A percentile compares a stretch with the other conserved stretches of the same genome.
These are phyloP conservation scores for Pezicula carpinea DNA, from an alignment of 2,329 filamentous ascomycete genomes.

Conservation along the genomic window DNA sequence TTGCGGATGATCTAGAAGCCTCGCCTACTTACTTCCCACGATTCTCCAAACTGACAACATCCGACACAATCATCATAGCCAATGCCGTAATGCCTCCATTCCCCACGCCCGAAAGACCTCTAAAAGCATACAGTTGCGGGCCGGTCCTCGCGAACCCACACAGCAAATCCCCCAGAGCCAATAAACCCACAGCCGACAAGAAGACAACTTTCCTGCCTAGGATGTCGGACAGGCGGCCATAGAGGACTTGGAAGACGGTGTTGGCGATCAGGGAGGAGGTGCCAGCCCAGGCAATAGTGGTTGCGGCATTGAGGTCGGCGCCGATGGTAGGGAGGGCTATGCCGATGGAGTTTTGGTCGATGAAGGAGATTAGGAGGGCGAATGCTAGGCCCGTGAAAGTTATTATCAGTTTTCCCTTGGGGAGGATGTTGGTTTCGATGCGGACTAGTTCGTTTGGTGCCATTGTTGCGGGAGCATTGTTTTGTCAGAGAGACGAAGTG, in stretches of 20 bases:
- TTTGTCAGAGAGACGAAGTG: too few relatives aligned
- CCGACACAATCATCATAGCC: slow-evolving; percentile 57
- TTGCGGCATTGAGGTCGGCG: slow-evolving; percentile 36
- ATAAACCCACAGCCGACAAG: slow-evolving; percentile 44
- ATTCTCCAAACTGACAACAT: slow-evolving; percentile 54
- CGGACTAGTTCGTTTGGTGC: slow-evolving; percentile 21
- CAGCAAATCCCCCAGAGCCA: slow-evolving; percentile 52
- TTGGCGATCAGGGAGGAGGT: slow-evolving; percentile 50
- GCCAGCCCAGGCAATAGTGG: slow-evolving; percentile 52
- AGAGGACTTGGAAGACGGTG: slow-evolving; percentile 61
- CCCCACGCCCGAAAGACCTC: slow-evolving; percentile 56
- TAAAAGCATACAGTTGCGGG: slow-evolving; percentile 56
- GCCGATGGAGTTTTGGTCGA: slow-evolving; percentile 31
- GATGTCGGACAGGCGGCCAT: slow-evolving; percentile 57
- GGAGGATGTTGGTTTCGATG: slow-evolving; percentile 53
- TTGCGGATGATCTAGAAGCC: not conserved
- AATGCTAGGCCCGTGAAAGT: slow-evolving; percentile 49
- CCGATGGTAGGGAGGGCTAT: slow-evolving; percentile 47
- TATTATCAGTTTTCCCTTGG: slow-evolving; percentile 41
- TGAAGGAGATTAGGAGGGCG: slow-evolving; percentile 48
- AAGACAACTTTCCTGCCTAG: slow-evolving; percentile 56
- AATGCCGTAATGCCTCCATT: slow-evolving; percentile 56
- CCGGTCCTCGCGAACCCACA: slow-evolving; percentile 53
- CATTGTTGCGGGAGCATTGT: slow-evolving; percentile 6
- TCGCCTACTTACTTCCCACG: slow-evolving; percentile 43